Evolutionary conservation across 2,329 filamentous ascomycete genomes (phyloP), one percentile per base, ranked within the genome.

Genomic region (Nectriaceae sp.): DNA sequence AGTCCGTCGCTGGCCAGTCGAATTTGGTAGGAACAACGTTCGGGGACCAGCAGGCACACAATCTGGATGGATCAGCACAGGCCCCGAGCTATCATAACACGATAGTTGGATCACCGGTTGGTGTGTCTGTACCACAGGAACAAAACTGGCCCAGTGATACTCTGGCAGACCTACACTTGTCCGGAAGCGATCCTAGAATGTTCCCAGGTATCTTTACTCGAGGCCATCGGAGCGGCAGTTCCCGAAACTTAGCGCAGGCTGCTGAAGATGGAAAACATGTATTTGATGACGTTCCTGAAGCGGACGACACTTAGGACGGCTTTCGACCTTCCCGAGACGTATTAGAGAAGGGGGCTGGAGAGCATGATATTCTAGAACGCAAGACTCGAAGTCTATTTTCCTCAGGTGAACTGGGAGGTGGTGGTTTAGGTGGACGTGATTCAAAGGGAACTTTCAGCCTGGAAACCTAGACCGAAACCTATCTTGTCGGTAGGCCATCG

Each of bases 161-260:
- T 22, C 63, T 70, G 56, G 65, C 70, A 40, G 72, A 78, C 50
- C 57, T 72, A 46, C 75, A 81, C 55, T 63, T 83, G 11, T 79
- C 75, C 11, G 82, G 78, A 3, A 77, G 73, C 41, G 87, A 90
- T 65, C 88, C 87, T 11, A 79, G 77, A 53, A 83, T 90, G 53
- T 88, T 90, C 55, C 88, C 88, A 0, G 88, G 88, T 0, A 78
- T 91, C 24, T 78, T 90, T 38, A 75, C 76, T 15, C 70, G 78
- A 46, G 75, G 75, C 22, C 67, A 62, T 38, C 70, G 75, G 43
- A 74, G 66, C 42, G 72, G 70, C 37, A 78, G 77, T 45, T 57
- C 62, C 22, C 61, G 67, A 22, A 69, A 63, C 47, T 35, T 70
- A 36, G 37, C 52, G 11, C 60, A 64, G 44, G 51, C 51, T 5